phyloP scores from a whole-genome alignment of 2,329 filamentous ascomycete genomes.

The Allantophomopsis lycopodina region DNA sequence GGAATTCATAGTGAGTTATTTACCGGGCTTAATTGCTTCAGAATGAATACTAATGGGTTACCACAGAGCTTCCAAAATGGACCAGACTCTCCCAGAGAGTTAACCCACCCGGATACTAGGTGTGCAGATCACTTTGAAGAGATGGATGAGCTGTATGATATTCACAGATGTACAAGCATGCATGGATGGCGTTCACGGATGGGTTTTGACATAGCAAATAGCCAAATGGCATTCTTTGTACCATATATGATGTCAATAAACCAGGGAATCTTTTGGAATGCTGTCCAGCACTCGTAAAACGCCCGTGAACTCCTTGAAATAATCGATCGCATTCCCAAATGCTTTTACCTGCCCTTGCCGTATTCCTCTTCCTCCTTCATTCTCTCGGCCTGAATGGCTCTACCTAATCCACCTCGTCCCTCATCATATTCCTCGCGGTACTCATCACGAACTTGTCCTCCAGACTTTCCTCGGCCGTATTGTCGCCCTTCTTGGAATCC shows the following conservation, averaged over 20 bases:
- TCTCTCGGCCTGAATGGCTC: slow-evolving; percentile 56
- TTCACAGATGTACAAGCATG: slow-evolving; percentile 6
- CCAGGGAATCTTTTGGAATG: slow-evolving; percentile 2
- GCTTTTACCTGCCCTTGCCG: slow-evolving; percentile 34
- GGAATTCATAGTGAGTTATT: slow-evolving; percentile 75
- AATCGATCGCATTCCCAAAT: background rate
- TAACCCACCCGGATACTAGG: slow-evolving; percentile 87
- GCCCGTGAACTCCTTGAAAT: slow-evolving; percentile 5
- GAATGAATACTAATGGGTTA: too few relatives aligned
- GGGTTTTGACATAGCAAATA: too few relatives aligned
- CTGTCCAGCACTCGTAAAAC: slow-evolving; percentile 10
- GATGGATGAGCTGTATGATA: slow-evolving; percentile 10
- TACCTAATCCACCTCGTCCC: slow-evolving; percentile 77
- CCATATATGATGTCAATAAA: too few relatives aligned
- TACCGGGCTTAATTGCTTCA: background rate
- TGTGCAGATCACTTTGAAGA: slow-evolving; percentile 3
- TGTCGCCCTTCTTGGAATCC: slow-evolving; percentile 93
- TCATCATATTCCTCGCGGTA: slow-evolving; percentile 96
- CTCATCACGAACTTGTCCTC: slow-evolving; percentile 93
- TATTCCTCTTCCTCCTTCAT: slow-evolving; percentile 44
- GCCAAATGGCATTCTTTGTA: too few relatives aligned
- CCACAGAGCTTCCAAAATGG: slow-evolving; percentile 73
- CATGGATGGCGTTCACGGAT: slow-evolving; percentile 13
- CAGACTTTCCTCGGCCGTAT: slow-evolving; percentile 90
- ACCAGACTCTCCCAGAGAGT: slow-evolving; percentile 86